Conservation (phyloP, 1,139 yeast species). For the Diutina pseudorugosa region DNA sequence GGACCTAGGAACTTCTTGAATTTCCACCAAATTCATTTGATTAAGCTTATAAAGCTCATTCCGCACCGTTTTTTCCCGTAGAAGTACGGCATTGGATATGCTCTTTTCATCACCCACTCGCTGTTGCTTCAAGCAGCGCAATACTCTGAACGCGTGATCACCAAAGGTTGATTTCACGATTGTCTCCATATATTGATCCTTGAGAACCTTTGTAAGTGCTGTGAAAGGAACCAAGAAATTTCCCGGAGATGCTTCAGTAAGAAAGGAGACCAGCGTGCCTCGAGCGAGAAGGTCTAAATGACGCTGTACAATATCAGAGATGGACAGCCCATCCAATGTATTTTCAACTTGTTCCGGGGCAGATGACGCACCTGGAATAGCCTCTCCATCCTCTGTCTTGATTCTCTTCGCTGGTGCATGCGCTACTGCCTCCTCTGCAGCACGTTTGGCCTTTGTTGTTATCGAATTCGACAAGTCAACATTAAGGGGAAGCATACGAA, state of each 20-base stretch:
- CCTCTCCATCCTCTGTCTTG: conserved; percentile 23
- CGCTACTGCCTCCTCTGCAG: conserved; percentile 13
- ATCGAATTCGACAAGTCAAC: conserved; percentile 41
- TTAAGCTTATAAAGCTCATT: conserved; percentile 45
- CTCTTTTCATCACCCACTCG: conserved; percentile 76
- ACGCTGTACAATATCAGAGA: conserved; percentile 19
- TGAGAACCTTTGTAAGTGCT: conserved; percentile 31
- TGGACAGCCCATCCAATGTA: conserved; percentile 7
- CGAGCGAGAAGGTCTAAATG: conserved; percentile 44
- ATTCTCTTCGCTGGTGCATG: conserved; percentile 20
- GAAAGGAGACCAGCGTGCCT: conserved; percentile 9
- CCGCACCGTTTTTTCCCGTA: conserved; percentile 69
- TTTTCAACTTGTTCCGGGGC: conserved; percentile 9
- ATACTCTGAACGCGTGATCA: conserved; percentile 44
- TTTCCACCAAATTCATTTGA: conserved; percentile 48
- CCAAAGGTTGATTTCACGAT: conserved; percentile 48
- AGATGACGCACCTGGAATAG: conserved; percentile 11
- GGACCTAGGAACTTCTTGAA: conserved; percentile 89
- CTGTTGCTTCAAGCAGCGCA: conserved; percentile 55
- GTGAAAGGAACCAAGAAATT: conserved; percentile 29
- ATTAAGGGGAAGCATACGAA: conserved; percentile 29
- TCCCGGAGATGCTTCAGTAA: conserved; percentile 28
- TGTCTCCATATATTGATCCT: conserved; percentile 47
- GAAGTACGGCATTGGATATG: conserved; percentile 61
- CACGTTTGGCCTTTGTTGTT: conserved; percentile 21